Base-by-base conservation (phyloP, 768 basidiomycete genomes). In the Boletus pseudo-olivaceus region DNA sequence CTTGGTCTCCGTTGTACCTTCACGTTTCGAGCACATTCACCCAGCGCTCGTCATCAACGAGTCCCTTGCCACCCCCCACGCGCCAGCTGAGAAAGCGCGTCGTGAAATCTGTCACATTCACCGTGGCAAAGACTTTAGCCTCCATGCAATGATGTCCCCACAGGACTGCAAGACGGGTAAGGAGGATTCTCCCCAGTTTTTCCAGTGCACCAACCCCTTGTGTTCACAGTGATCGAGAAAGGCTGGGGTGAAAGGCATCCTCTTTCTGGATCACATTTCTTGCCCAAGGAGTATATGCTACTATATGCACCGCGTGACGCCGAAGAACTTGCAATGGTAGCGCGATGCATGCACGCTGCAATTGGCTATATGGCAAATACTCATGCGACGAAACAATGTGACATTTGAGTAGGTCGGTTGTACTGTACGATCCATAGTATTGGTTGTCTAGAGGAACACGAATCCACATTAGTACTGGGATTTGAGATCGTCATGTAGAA, bases 221-320 rank as follows among this genome's bases (percentile, higher is more conserved):
- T 19, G n/a, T 17, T 34, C 7, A n/a, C 20, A 49, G 48, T 56
- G 38, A 56, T 57, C 42, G 32, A 49, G 32, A 39, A 57, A n/a
- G 53, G 47, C 8, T 49, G 37, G 47, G 56, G 47, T 7, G 56
- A 47, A 42, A 49, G 54, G 9, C 43, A 49, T 37, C 47, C 43
- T 23, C 35, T 44, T 20, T 23, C 53, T 15, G 33, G 53, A 17
- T 42, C 40, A 12, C 26, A 17, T 7, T 45, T 45, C 38, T 20
- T 58, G 23, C 55, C 48, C 29, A 51, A 42, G 23, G 49, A 39
- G 29, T 47, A 32, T 12, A 0, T 46, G 30, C 19, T 57, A 17
- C 26, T 58, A 12, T 58, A 52, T 45, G 37, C 55, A 15, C 41
- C 50, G 2, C 46, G 45, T 26, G 50, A 53, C n/a, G 41, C 48